These are phyloP conservation scores for Tolypocladium ovalisporum DNA, from an alignment of 2,329 filamentous ascomycete genomes.

Conservation along the genomic window DNA sequence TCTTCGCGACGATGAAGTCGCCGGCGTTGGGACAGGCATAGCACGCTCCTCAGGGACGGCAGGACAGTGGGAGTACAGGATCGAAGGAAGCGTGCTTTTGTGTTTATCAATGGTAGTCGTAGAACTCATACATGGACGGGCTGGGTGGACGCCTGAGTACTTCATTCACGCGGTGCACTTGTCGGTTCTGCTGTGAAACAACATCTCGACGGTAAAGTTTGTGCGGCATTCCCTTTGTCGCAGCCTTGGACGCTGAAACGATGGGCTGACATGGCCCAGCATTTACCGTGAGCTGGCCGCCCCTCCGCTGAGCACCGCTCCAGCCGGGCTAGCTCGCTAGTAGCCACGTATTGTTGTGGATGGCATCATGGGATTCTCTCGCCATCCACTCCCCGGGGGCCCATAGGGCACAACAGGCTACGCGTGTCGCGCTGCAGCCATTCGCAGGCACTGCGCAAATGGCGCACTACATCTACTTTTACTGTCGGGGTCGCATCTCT, in stretches of 20 bases:
- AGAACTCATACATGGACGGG: background rate
- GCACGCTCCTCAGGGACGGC: conserved; percentile 3
- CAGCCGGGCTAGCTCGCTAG: background rate
- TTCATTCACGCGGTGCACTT: background rate
- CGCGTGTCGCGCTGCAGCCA: background rate
- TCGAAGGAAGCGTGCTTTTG: conserved; percentile 1
- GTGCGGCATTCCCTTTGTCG: background rate
- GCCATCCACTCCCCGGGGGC: background rate
- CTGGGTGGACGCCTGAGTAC: background rate
- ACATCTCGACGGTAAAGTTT: background rate
- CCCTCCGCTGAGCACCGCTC: background rate
- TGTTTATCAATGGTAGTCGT: conserved; percentile 1
- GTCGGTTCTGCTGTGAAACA: background rate
- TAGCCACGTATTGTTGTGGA: background rate
- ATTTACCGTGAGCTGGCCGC: background rate
- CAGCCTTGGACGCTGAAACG: background rate
- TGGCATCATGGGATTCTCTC: conserved; percentile 1
- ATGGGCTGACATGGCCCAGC: background rate
- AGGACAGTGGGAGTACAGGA: conserved; percentile 7
- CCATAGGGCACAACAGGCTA: background rate
- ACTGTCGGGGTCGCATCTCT: background rate
- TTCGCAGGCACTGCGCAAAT: background rate
- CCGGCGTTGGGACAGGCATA: conserved; percentile 14
- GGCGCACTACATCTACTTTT: background rate
- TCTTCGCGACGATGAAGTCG: conserved; percentile 14